Evolutionary conservation across 192 early-diverging fungal species (phyloP), one percentile per base, ranked within the genome.

Genomic region (Irineochytrium annulatum): DNA sequence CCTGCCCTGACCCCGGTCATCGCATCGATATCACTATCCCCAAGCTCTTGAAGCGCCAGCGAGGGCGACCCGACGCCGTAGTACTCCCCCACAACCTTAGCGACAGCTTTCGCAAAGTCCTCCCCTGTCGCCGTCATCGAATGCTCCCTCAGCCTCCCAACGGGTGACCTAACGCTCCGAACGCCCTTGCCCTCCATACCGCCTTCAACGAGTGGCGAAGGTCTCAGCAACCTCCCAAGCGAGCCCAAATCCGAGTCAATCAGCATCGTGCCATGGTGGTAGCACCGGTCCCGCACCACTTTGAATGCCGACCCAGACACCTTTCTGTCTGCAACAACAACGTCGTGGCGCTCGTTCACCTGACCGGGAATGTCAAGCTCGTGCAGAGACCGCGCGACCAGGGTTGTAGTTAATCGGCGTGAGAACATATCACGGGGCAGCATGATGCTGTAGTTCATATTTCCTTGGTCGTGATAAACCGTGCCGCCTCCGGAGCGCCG

Each of bases 231-330:
- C 31, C 68, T 68, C 33, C 72, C 55, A 30, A 89, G 73, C 11
- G 70, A 59, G 20, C 52, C 44, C 48, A 95, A 77, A 70, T 97
- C 89, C 4, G 92, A 76, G 60, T 93, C 85, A 53, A 99, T 96
- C 34, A 99, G 73, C 97, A 99, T 96, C 3, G 97, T 99, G 43
- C 97, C 97, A 68, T 99, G 97, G 68, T 96, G 94, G 65, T 95
- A 96, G 1, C 94, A 89, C 52, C 89, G 68, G 4, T 69, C 53
- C 55, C 79, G 84, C 51, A 89, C 92, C 49, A 99, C 68, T 57
- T 94, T 93, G 81, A 89, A 99, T 3, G 97, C 97, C 46, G 88
- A 91, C 32, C 97, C 97, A 29, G 94, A 95, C 26, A 94, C 76
- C 77, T 99, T 99, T 57, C 77, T 77, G 2, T 69, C 83, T 41